phyloP scores from a whole-genome alignment of 441 rosid species.

The Theobroma grandiflorum region DNA sequence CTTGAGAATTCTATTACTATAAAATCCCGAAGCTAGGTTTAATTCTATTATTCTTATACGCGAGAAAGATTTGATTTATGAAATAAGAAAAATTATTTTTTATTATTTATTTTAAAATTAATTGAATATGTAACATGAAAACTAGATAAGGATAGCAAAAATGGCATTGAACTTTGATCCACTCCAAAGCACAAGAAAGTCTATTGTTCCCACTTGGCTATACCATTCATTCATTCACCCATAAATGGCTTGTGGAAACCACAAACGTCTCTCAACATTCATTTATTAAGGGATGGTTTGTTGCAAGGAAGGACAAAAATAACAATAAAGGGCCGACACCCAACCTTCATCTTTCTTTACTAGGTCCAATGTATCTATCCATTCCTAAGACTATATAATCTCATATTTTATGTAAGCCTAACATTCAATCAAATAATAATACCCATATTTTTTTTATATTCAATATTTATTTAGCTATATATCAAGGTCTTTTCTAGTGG shows the following conservation, averaged over 20 bases:
- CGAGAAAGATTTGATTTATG: no score
- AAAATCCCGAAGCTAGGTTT: background rate
- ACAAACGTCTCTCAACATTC: background rate
- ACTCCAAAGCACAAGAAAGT: background rate
- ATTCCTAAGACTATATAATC: background rate
- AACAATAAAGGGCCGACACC: constrained; percentile 15
- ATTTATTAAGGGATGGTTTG: background rate
- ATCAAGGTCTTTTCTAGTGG: background rate
- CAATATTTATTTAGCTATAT: background rate
- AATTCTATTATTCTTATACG: background rate
- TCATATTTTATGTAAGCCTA: background rate
- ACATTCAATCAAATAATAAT: background rate
- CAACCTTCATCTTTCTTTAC: constrained; percentile 4
- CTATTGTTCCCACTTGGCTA: background rate
- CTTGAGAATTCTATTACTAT: background rate
- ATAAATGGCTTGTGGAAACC: background rate
- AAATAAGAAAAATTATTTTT: no score
- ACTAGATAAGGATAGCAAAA: background rate
- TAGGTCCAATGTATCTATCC: constrained; percentile 41
- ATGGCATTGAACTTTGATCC: background rate
- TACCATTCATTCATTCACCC: background rate
- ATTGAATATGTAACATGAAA: background rate
- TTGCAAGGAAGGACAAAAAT: background rate
- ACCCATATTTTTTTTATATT: background rate
- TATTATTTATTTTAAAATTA: no score